A percentile compares a stretch with the other conserved stretches of the same genome.
Conservation (phyloP, 306 rosid genomes). For the Quercus alba region DNA sequence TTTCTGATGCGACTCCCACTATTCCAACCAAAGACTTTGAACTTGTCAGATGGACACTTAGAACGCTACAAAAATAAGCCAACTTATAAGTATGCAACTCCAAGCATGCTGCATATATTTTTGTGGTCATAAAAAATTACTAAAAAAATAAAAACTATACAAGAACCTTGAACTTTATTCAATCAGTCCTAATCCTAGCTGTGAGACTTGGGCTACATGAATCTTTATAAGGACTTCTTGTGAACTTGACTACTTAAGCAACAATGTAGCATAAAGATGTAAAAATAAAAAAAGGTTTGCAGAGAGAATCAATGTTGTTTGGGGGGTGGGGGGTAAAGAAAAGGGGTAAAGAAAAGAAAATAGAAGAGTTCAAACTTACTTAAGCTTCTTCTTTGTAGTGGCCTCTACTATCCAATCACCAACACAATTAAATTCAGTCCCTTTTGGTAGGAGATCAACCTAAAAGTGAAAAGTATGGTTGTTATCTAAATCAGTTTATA, state of each 20-base stretch:
- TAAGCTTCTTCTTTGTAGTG: constrained; percentile 69
- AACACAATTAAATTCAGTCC: constrained; percentile 82
- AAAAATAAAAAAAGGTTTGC: constrained; percentile 1
- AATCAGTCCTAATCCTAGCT: too few species aligned
- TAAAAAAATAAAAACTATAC: neutral
- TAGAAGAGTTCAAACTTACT: constrained; percentile 43
- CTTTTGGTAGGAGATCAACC: constrained; percentile 93
- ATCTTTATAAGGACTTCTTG: neutral
- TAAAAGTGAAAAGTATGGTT: constrained; percentile 27
- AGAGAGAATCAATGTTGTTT: neutral
- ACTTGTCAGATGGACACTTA: constrained; percentile 84
- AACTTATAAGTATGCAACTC: constrained; percentile 11
- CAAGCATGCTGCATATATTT: neutral
- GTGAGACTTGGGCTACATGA: too few species aligned
- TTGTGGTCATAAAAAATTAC: neutral
- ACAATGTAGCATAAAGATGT: neutral
- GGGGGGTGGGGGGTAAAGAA: neutral
- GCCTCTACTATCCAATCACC: constrained; percentile 99
- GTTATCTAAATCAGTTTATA: neutral
- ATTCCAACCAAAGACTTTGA: constrained; percentile 92
- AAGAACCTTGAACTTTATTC: too few species aligned
- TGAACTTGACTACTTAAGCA: neutral
- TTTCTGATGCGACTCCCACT: constrained; percentile 76
- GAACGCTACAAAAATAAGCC: constrained; percentile 58
- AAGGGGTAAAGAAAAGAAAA: neutral